These are phyloP conservation scores for Lathyrus oleraceus DNA, from an alignment of 306 rosid genomes.

Conservation along the genomic window DNA sequence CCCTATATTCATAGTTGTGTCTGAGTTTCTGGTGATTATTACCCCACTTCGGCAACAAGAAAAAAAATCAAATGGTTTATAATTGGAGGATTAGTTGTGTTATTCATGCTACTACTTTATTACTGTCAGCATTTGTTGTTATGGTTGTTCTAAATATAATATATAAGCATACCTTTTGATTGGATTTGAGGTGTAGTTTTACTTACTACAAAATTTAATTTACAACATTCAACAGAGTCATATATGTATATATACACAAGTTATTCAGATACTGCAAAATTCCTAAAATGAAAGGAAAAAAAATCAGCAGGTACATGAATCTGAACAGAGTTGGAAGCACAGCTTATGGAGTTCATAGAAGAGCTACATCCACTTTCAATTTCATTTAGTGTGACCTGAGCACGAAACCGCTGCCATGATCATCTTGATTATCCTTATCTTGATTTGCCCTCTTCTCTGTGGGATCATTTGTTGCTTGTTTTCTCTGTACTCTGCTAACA, in stretches of 20 bases:
- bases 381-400: constrained; percentile 2
- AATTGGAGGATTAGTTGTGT: too few species aligned
- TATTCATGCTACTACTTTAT: too few species aligned
- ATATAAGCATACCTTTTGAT: too few species aligned
- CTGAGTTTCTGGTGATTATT: too few species aligned
- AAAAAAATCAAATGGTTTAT: too few species aligned
- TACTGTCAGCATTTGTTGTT: too few species aligned
- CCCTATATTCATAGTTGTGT: too few species aligned
- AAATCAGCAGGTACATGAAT: too few species aligned
- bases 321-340: too few species aligned
- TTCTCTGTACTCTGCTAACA: not conserved
- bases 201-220: not conserved
- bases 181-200: too few species aligned
- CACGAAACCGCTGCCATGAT: constrained; percentile 14
- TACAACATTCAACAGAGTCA: not conserved
- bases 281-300: not conserved
- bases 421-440: constrained; percentile 40
- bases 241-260: not conserved
- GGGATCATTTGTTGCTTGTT: not conserved
- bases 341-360: not conserved
- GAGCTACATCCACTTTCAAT: not conserved
- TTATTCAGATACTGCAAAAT: constrained; percentile 10
- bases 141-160: too few species aligned
- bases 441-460: constrained; percentile 48
- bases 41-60: too few species aligned